Conservation (phyloP, 192 early-diverging fungal species). For the Ramicandelaber brevisporus region DNA sequence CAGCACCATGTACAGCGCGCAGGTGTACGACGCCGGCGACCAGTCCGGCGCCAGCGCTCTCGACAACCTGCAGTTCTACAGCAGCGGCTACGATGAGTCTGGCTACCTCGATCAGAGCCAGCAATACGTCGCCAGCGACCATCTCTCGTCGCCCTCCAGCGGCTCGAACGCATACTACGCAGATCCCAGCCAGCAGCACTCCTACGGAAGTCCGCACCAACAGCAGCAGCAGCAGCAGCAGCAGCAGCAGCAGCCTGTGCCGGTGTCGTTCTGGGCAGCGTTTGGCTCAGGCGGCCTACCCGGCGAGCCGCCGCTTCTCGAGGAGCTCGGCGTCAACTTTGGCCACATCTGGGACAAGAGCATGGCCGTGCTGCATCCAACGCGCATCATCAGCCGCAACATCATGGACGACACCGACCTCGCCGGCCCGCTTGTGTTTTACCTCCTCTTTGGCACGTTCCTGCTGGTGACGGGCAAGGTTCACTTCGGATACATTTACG, state of each 20-base stretch:
- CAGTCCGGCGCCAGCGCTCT: too few species aligned
- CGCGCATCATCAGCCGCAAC: slow-evolving; percentile 38
- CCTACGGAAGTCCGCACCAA: too few species aligned
- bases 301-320: slow-evolving; percentile 80
- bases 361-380: slow-evolving; percentile 65
- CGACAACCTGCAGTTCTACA: too few species aligned
- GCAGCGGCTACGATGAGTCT: too few species aligned
- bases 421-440: slow-evolving; percentile 82
- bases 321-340: slow-evolving; percentile 92
- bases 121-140: too few species aligned
- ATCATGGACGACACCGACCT: slow-evolving; percentile 95
- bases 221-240: too few species aligned
- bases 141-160: too few species aligned
- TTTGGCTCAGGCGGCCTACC: slow-evolving; percentile 82
- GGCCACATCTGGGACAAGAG: slow-evolving; percentile 70
- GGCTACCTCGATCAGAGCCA: too few species aligned
- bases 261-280: slow-evolving; percentile 27
- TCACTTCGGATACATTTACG: slow-evolving; percentile 97
- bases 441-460: slow-evolving; percentile 70
- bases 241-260: slow-evolving; percentile 13
- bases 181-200: too few species aligned
- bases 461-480: slow-evolving; percentile 74
- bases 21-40: too few species aligned
- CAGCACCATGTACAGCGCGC: too few species aligned
- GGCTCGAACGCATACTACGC: too few species aligned